Evolutionary conservation across 169 alveolate genomes (phyloP), one percentile per base, ranked within the genome.

Genomic region (Perkinsus chesapeaki): DNA sequence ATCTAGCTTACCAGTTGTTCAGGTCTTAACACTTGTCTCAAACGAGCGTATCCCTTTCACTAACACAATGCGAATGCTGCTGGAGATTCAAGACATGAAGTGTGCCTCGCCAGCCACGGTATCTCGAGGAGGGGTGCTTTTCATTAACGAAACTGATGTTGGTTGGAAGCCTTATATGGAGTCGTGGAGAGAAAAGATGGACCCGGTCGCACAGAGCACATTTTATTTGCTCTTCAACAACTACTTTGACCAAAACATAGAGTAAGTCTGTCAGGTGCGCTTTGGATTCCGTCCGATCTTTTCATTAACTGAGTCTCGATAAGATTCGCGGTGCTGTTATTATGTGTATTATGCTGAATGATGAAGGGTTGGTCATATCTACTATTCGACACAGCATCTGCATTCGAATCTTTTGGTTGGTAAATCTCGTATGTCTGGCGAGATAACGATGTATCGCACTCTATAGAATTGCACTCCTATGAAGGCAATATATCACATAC

Each of bases 91-190:
- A 23, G 96, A 97, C 94, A 96, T 98, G 95, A 97, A 96, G 96
- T 97, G 98, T 94, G 99, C 99, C 19, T 97, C 99, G 36, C 99
- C 82, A 60, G 99, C 99, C 7, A 98, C 99, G 3, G 99, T 98
- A 19, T 97, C 99, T 9, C 96, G 99, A 94, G 99, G 99, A n/a
- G 99, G 99, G 73, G 99, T 98, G 73, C 96, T 98, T 73, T 98
- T 96, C 94, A 97, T 98, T 39, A 98, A 98, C 93, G 98, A 97
- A 95, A 95, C 98, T 73, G 99, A 98, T 96, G 97, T 98, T 48
- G 99, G 99, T 93, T 97, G 98, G 96, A 98, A 97, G 95, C 98
- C 98, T 31, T 98, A 95, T 96, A 95, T 98, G 95, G 98, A 98
- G 94, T 96, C 98, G 39, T 98, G 99, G 99, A 96, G 98, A 60